phyloP scores from a whole-genome alignment of 768 basidiomycete species.

The Suillus fuscotomentosus region DNA sequence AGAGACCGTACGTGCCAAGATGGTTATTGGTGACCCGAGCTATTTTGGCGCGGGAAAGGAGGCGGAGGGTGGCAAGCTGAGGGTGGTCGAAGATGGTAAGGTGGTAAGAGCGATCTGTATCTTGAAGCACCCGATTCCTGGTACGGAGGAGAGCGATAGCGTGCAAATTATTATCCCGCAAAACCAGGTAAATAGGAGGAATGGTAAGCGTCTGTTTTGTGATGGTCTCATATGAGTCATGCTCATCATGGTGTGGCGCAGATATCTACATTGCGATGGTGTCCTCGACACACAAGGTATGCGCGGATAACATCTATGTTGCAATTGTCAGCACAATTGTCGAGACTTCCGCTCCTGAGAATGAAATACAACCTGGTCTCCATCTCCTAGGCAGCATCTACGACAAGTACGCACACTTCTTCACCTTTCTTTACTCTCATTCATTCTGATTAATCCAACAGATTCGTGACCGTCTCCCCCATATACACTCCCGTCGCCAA shows the following conservation, averaged over 20 bases:
- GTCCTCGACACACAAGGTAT: conserved; percentile 96
- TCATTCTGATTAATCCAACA: conserved; percentile 31
- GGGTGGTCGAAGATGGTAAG: conserved; percentile 90
- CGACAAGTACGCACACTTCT: conserved; percentile 70
- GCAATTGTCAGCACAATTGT: conserved; percentile 99
- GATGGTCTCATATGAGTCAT: background rate
- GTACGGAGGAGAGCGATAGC: conserved; percentile 93
- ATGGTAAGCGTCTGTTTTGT: conserved; percentile 57
- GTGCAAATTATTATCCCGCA: conserved; percentile 98
- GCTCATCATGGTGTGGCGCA: conserved; percentile 31
- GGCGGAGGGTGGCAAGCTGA: conserved; percentile 69
- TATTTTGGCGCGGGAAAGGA: conserved; percentile 85
- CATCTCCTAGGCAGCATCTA: conserved; percentile 88
- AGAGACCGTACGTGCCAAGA: conserved; percentile 95
- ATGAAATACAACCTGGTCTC: conserved; percentile 90
- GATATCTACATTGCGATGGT: conserved; percentile 99
- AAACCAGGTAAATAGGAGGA: conserved; percentile 91
- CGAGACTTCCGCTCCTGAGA: conserved; percentile 89
- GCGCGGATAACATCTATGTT: conserved; percentile 91
- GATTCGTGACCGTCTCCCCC: conserved; percentile 88
- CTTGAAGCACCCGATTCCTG: conserved; percentile 97
- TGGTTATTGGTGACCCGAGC: conserved; percentile 96
- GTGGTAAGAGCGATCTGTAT: conserved; percentile 97
- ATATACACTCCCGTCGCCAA: conserved; percentile 85
- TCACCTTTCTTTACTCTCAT: background rate